Evolutionary conservation across 495 filamentous ascomycete genomes (phyloP).

Genomic region (Penicillium waksmanii): DNA sequence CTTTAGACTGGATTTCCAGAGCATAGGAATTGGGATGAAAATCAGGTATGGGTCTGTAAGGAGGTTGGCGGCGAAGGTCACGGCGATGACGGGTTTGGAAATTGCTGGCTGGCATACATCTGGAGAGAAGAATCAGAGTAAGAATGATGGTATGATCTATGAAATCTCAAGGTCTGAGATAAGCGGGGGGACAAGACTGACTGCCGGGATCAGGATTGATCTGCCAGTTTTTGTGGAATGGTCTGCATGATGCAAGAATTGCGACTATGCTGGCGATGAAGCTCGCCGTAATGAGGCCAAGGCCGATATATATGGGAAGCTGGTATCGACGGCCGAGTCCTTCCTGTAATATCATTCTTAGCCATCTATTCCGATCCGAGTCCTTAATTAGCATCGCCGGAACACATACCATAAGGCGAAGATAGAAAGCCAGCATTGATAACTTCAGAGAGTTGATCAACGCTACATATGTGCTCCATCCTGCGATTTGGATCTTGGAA

Average conservation of each 20-base stretch:
- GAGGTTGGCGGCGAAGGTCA: slow-evolving; percentile 53
- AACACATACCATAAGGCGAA: slow-evolving; percentile 52
- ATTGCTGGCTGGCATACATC: slow-evolving; percentile 55
- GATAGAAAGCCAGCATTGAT: slow-evolving; percentile 56
- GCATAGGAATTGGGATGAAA: slow-evolving; percentile 56
- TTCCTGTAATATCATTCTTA: slow-evolving; percentile 21
- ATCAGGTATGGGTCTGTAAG: slow-evolving; percentile 58
- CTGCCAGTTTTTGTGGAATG: slow-evolving; percentile 57
- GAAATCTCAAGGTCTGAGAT: background rate
- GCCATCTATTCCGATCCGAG: background rate
- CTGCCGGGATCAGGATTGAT: slow-evolving; percentile 59
- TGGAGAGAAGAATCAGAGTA: slow-evolving; percentile 19
- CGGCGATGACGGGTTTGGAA: slow-evolving; percentile 45
- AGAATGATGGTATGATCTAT: background rate
- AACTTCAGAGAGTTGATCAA: slow-evolving; percentile 56
- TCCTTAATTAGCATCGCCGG: background rate
- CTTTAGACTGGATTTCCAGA: slow-evolving; percentile 51
- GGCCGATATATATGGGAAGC: slow-evolving; percentile 51
- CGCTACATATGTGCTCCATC: slow-evolving; percentile 57
- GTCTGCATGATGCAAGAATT: slow-evolving; percentile 50
- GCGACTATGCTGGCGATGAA: slow-evolving; percentile 52
- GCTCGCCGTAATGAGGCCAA: slow-evolving; percentile 44
- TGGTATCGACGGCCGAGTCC: slow-evolving; percentile 42
- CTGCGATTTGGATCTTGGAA: slow-evolving; percentile 57
- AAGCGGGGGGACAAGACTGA: slow-evolving; percentile 26